Evolutionary conservation across 2,329 filamentous ascomycete genomes (phyloP), one percentile per base, ranked within the genome.

Genomic region (Pseudofabraea citricarpa): DNA sequence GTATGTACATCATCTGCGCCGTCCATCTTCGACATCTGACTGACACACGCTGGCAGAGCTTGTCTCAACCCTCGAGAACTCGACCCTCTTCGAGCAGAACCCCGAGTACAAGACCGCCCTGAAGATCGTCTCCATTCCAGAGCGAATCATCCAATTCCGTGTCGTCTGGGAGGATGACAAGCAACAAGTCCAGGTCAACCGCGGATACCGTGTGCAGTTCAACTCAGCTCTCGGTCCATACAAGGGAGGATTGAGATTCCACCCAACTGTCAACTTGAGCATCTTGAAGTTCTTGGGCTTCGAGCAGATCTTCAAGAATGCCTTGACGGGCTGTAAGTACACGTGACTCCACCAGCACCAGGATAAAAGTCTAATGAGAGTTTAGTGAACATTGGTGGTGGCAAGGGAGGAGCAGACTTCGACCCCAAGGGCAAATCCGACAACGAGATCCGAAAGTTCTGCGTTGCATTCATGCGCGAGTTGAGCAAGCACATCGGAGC

Each of bases 301-400:
- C 62, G 93, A 98, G 82, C 93, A 97, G 75, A 94, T 91, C 73
- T 97, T 97, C 80, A 97, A 97, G 81, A 97, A 97, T 87, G 93
- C 93, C 56, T 75, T 97, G 57, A 97, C 93, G 50, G 93, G 93
- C 63, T 72, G 86, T 90, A 74, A 75, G 87, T 81, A 47, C 35
- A 40, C 37, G 27, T 31, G 27, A 31, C 16, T 15, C 27, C 9
- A 31, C 2, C 9, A 15, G 18, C 2, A 13, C 33, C 21, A 20
- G 39, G 9, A n/a, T 10, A 18, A 39, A 15, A 31, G 48, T 55
- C 23, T 55, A 40, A 36, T 18, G 6, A 33, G 9, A 18, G 0
- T 21, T 31, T 48, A 87, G 82, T 94, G 62, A 88, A 81, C 74
- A 96, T 98, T 83, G 93, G 93, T 55, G 93, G 93, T 73, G 93